Conservation (phyloP, 306 rosid genomes). For the Rubus idaeus region DNA sequence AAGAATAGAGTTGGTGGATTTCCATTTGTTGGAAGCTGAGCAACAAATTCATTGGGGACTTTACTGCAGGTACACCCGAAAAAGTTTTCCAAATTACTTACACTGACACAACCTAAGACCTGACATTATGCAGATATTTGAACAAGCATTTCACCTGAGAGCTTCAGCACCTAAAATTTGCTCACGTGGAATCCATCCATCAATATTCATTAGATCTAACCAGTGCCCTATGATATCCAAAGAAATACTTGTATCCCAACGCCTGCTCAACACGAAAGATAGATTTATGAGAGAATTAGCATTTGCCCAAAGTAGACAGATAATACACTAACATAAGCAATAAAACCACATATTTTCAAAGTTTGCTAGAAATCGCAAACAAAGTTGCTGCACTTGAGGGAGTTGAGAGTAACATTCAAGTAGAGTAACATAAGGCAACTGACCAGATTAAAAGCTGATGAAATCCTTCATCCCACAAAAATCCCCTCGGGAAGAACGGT, state of each 20-base stretch:
- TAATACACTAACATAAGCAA: background rate
- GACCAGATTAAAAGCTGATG: conserved; percentile 92
- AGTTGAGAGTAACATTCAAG: conserved; percentile 16
- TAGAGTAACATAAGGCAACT: conserved; percentile 31
- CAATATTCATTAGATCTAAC: conserved; percentile 89
- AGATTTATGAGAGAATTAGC: background rate
- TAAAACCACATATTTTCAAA: background rate
- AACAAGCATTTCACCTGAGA: conserved; percentile 55
- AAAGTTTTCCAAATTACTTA: conserved; percentile 28
- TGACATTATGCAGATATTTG: conserved; percentile 17
- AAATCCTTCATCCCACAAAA: conserved; percentile 99
- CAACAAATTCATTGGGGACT: conserved; percentile 84
- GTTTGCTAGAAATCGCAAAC: background rate
- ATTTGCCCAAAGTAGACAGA: background rate
- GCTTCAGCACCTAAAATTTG: conserved; percentile 97
- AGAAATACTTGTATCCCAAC: conserved; percentile 82
- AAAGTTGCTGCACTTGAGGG: background rate
- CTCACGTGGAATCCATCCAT: conserved; percentile 99
- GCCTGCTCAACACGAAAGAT: conserved; percentile 57
- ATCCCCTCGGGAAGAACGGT: conserved; percentile 93
- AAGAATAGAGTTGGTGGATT: conserved; percentile 91
- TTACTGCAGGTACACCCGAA: conserved; percentile 54
- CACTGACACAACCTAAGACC: conserved; percentile 15
- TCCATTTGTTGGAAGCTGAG: conserved; percentile 90
- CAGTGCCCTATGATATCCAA: conserved; percentile 93